Evolutionary conservation across 805 yeast genomes (phyloP), one percentile per base, ranked within the genome.

Genomic region (Ogataea allantospora): DNA sequence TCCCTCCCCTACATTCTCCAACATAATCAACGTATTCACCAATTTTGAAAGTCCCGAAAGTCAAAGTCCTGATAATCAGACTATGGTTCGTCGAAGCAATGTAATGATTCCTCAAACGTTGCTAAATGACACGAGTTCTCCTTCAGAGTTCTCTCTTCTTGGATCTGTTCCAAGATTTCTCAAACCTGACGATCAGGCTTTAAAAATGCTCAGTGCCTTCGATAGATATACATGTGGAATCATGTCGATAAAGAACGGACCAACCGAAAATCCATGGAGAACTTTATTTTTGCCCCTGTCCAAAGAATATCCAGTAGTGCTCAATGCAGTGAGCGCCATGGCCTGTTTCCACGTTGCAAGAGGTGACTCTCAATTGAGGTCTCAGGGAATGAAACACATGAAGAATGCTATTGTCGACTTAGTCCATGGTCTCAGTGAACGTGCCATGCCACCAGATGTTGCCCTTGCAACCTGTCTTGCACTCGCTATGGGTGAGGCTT

Each of bases 181-280:
- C 9, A 58, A 56, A 28, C 31, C 59, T 3, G 47, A 51, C 6
- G 65, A 62, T 35, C 60, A 57, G 27, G 46, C 51, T 13, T 19
- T 50, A 32, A 53, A 51, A 37, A 59, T 62, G 47, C 40, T 62
- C 12, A 47, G 54, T 17, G 64, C 71, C 4, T 73, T 70, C 46
- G 73, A 70, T 40, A 58, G 66, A 28, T 65, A 68, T 45, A 72
- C 77, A 1, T 70, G 75, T 41, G 69, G 68, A 2, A 70, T 80
- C 35, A 68, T 81, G 75, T 75, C 83, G 5, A 77, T 80, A 39
- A 78, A 76, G 46, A 75, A 78, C 45, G 85, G 84, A 0, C 77
- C 77, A 0, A 58, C 71, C 3, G 85, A 79, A 44, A 80, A 81
- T 49, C 88, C 87, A 6, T 81, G 88, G 88, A 58, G 82, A 34